Conservation (phyloP, 73 alveolate genomes). For the Tetrahymena malaccensis region DNA sequence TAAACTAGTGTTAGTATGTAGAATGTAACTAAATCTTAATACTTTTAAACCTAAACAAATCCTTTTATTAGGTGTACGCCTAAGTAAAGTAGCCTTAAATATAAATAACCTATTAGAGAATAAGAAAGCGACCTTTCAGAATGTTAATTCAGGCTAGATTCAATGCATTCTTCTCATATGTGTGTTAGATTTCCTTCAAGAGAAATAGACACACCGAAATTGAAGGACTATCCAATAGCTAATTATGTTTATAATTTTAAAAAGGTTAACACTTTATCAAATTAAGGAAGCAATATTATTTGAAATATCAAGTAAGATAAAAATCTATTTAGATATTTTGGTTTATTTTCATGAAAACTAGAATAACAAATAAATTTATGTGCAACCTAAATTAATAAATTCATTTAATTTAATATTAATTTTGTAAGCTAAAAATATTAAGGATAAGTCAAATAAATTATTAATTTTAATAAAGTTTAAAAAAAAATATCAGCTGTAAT, state of each 20-base stretch:
- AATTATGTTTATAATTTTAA: background rate
- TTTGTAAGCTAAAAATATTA: too few relatives aligned
- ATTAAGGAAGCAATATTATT: background rate
- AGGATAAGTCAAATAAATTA: too few relatives aligned
- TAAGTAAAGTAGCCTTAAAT: background rate
- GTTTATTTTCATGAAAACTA: too few relatives aligned
- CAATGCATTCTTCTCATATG: background rate
- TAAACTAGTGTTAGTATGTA: background rate
- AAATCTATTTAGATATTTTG: too few relatives aligned
- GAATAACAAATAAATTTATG: too few relatives aligned
- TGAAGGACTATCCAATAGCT: background rate
- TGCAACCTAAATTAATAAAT: too few relatives aligned
- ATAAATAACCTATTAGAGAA: background rate
- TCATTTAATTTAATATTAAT: too few relatives aligned
- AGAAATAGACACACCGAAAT: background rate
- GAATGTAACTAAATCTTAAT: background rate
- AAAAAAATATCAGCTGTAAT: too few relatives aligned
- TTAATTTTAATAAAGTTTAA: too few relatives aligned
- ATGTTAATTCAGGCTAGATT: background rate
- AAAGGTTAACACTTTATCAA: background rate
- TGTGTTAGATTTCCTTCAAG: background rate
- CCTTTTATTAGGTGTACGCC: background rate
- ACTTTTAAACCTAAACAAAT: background rate
- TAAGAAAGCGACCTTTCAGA: background rate
- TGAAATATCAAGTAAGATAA: background rate